Conservation (phyloP, 441 rosid species). For the Arabidopsis lyrata region DNA sequence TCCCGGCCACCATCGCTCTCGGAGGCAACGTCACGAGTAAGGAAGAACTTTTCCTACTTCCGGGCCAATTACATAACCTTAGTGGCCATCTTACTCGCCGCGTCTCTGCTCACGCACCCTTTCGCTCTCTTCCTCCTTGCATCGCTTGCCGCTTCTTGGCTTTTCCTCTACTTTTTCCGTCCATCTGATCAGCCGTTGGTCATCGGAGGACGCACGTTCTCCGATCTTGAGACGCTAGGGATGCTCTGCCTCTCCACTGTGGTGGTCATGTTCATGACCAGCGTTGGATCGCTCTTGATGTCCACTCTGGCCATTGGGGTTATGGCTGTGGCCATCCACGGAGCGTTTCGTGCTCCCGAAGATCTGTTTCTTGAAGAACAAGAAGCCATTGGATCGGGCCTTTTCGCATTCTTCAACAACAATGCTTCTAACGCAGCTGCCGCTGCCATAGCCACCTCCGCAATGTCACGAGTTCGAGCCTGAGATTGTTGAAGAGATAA, state of each 20-base stretch:
- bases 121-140: constrained; percentile 61
- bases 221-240: constrained; percentile 59
- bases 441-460: constrained; percentile 43
- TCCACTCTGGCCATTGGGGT: constrained; percentile 51
- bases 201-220: constrained; percentile 55
- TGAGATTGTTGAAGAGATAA: constrained; percentile 15
- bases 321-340: constrained; percentile 53
- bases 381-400: constrained; percentile 51
- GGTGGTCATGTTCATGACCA: constrained; percentile 59
- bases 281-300: constrained; percentile 60
- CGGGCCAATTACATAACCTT: constrained; percentile 55
- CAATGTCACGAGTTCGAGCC: constrained; percentile 52
- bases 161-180: constrained; percentile 60
- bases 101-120: constrained; percentile 64
- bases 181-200: constrained; percentile 60
- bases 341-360: constrained; percentile 60
- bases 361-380: constrained; percentile 68
- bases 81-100: constrained; percentile 53
- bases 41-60: constrained; percentile 62
- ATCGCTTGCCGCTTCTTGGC: constrained; percentile 62
- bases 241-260: constrained; percentile 49
- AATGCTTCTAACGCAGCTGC: constrained; percentile 55
- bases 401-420: constrained; percentile 51
- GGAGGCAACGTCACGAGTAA: constrained; percentile 54
- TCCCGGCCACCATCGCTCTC: constrained; percentile 56